Percentiles rank a stretch among this genome's conserved stretches.
Conservation (phyloP, 2,329 filamentous ascomycete species). For the Berkeleyomyces basicola region DNA sequence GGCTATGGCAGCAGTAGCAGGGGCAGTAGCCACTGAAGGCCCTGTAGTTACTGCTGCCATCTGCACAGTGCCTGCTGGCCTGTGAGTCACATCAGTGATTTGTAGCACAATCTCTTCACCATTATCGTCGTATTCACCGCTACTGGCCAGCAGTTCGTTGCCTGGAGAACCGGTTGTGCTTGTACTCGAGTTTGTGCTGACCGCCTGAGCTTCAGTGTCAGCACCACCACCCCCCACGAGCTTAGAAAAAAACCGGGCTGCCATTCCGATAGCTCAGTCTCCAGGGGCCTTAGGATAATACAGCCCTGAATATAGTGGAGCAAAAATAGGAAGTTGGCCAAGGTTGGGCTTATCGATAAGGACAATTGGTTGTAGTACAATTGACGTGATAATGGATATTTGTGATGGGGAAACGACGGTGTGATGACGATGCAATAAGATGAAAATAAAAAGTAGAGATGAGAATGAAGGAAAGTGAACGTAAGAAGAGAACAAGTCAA, state of each 20-base stretch:
- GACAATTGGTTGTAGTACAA: background rate
- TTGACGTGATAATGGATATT: background rate
- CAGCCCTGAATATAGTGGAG: background rate
- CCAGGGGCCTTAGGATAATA: background rate
- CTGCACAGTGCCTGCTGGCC: constrained; percentile 13
- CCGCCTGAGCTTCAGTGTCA: background rate
- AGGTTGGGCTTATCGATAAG: background rate
- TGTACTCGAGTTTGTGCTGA: background rate
- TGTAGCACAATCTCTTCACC: background rate
- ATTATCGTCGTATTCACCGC: background rate
- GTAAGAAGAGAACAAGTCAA: background rate
- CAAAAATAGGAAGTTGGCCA: background rate
- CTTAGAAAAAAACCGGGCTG: constrained; percentile 12
- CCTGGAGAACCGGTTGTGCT: background rate
- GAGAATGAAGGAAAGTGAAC: background rate
- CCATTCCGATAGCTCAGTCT: background rate
- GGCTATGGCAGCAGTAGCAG: background rate
- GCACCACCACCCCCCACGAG: background rate
- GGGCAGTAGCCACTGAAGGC: background rate
- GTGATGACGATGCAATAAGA: background rate
- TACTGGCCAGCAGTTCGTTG: background rate
- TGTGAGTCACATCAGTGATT: constrained; percentile 2
- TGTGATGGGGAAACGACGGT: background rate
- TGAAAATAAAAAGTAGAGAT: background rate
- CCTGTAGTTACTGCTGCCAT: constrained; percentile 6